Evolutionary conservation across 1,284 basidiomycete genomes (phyloP).

Genomic region (Tilletia horrida): DNA sequence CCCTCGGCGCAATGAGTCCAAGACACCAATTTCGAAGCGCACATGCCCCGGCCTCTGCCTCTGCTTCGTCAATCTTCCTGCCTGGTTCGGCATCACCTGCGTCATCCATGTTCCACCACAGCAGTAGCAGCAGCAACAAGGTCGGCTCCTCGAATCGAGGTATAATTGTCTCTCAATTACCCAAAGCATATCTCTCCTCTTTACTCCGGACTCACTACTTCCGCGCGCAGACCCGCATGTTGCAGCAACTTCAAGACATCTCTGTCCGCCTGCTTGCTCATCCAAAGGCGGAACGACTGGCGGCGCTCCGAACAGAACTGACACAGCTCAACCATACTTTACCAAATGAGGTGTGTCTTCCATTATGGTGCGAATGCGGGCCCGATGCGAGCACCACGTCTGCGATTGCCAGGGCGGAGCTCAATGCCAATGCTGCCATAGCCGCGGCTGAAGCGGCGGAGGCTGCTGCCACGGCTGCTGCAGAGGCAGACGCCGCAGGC

Average conservation of each 20-base stretch:
- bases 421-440: constrained; percentile 31
- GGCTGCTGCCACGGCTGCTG: neutral
- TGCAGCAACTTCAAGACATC: constrained; percentile 85
- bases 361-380: constrained; percentile 74
- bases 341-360: constrained; percentile 86
- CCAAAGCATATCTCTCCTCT: constrained; percentile 13
- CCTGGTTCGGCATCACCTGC: neutral
- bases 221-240: constrained; percentile 83
- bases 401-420: constrained; percentile 16
- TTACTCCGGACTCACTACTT: constrained; percentile 64
- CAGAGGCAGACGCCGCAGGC: neutral
- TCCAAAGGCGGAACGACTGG: constrained; percentile 88
- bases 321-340: constrained; percentile 93
- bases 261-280: constrained; percentile 86
- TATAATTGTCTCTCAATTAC: constrained; percentile 2
- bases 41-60: constrained; percentile 3
- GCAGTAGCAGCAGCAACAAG: neutral
- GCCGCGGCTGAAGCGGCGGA: constrained; percentile 30
- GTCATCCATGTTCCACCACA: neutral
- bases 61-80: constrained; percentile 5
- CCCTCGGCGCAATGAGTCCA: neutral
- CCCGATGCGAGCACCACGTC: neutral
- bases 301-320: constrained; percentile 88
- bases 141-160: neutral
- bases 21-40: neutral